A percentile compares a stretch with the other conserved stretches of the same genome.
These are phyloP conservation scores for Mycena vitilis DNA, from an alignment of 768 basidiomycete genomes.

Conservation along the genomic window DNA sequence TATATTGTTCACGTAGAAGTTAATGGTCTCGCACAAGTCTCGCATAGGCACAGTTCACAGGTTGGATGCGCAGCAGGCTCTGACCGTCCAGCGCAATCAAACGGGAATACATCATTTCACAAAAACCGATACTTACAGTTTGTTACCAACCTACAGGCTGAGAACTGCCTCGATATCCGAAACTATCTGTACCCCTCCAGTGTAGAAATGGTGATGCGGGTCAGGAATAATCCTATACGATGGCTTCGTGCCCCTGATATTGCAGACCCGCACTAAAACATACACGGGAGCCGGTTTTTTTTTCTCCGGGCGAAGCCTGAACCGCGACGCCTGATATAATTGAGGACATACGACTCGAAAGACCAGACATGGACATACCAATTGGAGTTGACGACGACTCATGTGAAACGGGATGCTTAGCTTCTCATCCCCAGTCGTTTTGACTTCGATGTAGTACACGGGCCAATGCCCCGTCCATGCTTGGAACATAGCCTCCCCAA, in stretches of 20 bases:
- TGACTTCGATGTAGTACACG: conserved; percentile 44
- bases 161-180: conserved; percentile 9
- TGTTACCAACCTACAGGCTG: no score
- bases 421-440: conserved; percentile 36
- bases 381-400: conserved; percentile 36
- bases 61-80: no score
- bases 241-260: not conserved
- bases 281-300: conserved; percentile 1
- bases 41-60: no score
- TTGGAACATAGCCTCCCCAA: conserved; percentile 28
- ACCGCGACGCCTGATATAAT: not conserved
- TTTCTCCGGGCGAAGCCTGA: not conserved
- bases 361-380: conserved; percentile 29
- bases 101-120: no score
- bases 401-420: conserved; percentile 39
- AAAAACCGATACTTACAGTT: no score
- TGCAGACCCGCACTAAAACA: conserved; percentile 12
- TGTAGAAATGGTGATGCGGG: conserved; percentile 9
- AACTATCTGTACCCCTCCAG: conserved; percentile 2
- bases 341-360: not conserved
- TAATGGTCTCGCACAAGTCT: no score
- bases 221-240: conserved; percentile 4
- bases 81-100: no score
- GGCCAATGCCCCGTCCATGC: conserved; percentile 40
- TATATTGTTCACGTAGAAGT: no score